phyloP scores from a whole-genome alignment of 2,329 filamentous ascomycete genomes.

The Diaporthe capsici region DNA sequence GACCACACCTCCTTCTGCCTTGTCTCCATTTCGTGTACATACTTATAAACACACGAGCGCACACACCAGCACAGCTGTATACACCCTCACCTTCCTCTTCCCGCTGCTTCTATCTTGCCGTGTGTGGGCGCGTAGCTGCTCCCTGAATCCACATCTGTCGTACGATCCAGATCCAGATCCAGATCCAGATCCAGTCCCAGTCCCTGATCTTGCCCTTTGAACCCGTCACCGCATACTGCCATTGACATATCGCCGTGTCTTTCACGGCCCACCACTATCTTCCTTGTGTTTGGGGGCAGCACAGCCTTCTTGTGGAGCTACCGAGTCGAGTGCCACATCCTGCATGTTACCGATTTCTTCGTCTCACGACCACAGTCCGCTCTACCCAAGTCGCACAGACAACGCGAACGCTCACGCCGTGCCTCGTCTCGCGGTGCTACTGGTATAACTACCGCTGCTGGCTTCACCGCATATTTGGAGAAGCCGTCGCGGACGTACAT shows the following conservation, averaged over 20 bases:
- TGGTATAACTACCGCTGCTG: not conserved
- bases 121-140: not conserved
- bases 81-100: not conserved
- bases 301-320: not conserved
- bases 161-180: conserved; percentile 5
- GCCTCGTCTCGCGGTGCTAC: not conserved
- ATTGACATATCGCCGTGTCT: not conserved
- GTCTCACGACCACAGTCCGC: not conserved
- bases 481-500: conserved; percentile 2
- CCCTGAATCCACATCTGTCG: not conserved
- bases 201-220: not conserved
- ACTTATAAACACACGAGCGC: not conserved
- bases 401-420: not conserved
- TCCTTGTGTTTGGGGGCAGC: not conserved
- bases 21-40: not conserved
- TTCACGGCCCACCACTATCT: not conserved
- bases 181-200: not conserved
- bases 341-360: conserved; percentile 10
- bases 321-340: conserved; percentile 1
- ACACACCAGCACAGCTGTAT: not conserved
- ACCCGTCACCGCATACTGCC: conserved; percentile 1
- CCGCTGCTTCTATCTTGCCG: not conserved
- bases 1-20: not conserved
- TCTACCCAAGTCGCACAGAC: not conserved
- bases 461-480: conserved; percentile 14